These are phyloP conservation scores for Curvularia sp. DNA, from an alignment of 2,329 filamentous ascomycete genomes.

Conservation along the genomic window DNA sequence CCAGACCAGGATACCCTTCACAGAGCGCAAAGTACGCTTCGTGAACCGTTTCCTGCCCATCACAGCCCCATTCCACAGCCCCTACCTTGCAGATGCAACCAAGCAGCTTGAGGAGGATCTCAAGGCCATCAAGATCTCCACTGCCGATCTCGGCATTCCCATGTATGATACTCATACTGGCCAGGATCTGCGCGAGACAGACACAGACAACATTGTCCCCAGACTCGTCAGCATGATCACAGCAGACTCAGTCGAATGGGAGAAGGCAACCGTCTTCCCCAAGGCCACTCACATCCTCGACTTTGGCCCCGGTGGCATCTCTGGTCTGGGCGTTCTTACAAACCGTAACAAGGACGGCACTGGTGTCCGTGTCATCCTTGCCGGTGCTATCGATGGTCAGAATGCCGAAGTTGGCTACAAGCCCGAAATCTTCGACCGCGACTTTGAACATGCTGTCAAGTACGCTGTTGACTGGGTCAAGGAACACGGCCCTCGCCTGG, in stretches of 20 bases:
- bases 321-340: conserved; percentile 91
- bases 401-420: conserved; percentile 95
- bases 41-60: conserved; percentile 97
- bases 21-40: conserved; percentile 94
- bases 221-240: conserved; percentile 91
- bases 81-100: conserved; percentile 84
- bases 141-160: conserved; percentile 76
- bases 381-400: conserved; percentile 89
- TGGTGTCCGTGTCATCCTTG: conserved; percentile 93
- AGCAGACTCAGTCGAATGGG: conserved; percentile 93
- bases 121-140: conserved; percentile 78
- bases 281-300: conserved; percentile 93
- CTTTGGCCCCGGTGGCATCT: conserved; percentile 96
- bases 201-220: conserved; percentile 79
- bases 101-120: conserved; percentile 86
- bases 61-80: conserved; percentile 97
- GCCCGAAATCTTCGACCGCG: conserved; percentile 94
- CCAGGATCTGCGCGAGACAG: conserved; percentile 76
- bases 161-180: conserved; percentile 84
- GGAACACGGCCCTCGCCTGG: conserved; percentile 89
- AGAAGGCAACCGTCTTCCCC: conserved; percentile 89
- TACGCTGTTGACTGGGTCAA: conserved; percentile 98
- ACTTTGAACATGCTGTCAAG: conserved; percentile 92
- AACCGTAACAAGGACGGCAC: conserved; percentile 99
- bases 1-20: conserved; percentile 92